Base-by-base conservation (phyloP, 805 yeast genomes). In the Starmera amethionina region DNA sequence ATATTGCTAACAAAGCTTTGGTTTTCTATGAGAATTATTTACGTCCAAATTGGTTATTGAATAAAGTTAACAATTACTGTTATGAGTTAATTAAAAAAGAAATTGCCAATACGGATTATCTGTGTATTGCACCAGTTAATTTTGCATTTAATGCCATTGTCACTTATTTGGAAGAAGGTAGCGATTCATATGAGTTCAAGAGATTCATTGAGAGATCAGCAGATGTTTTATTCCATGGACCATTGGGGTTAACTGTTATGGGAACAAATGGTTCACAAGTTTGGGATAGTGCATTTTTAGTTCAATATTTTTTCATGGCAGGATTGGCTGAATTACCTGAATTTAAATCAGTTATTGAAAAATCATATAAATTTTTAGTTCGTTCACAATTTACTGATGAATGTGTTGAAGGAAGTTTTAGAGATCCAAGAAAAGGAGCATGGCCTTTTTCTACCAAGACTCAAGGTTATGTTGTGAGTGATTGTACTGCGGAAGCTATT, bases 261-360 rank as follows among this genome's bases (percentile, higher is more conserved):
- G 99, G 99, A 3, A 93, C 99, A 1, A 93, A 93, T 59, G 99
- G 99, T 19, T 86, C 85, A 0, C 99, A 93, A 62, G 89, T 82
- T 1, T 93, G 99, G 98, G 99, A 93, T 60, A 79, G 81, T 25
- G 89, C 97, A 0, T 90, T 93, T 64, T 82, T 85, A 41, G 68
- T 93, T 22, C 98, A 93, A 56, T 85, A 86, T 52, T 72, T 77
- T 46, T 79, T 86, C 44, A 65, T 73, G 52, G 84, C 95, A 0
- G 96, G 95, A 0, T 60, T 89, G 30, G 89, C 85, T 3, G 82
- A 78, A 27, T 50, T 67, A 30, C 79, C 83, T 1, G 77, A 80
- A 56, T 86, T 75, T 56, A 75, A 74, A 36, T 73, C 75, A 7
- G 66, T 77, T 49, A 74, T 93, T 15, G 68, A 68, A n/a, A 64